Conservation (phyloP, 1,139 yeast genomes). For the Hyphopichia burtonii region DNA sequence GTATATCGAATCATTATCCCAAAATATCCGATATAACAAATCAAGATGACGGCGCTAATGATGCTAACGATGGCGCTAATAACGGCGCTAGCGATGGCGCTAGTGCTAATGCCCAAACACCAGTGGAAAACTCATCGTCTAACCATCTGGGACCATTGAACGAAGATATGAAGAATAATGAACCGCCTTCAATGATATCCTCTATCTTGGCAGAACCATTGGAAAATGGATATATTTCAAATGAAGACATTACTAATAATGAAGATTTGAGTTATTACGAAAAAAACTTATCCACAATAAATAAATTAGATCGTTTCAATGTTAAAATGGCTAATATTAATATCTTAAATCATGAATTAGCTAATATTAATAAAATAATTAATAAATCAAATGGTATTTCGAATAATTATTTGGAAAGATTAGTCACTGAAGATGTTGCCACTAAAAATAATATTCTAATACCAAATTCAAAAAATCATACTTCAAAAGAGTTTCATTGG, state of each 20-base stretch:
- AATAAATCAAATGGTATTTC: constrained; percentile 26
- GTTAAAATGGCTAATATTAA: constrained; percentile 25
- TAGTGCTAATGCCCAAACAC: too few species aligned
- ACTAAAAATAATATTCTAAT: constrained; percentile 12
- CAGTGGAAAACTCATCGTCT: too few species aligned
- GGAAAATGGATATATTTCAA: constrained; percentile 1
- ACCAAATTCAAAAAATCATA: constrained; percentile 7
- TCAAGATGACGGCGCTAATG: not conserved
- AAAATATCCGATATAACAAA: not conserved
- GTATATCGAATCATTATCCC: not conserved
- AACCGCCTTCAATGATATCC: not conserved
- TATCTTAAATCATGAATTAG: constrained; percentile 28
- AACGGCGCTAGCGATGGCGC: too few species aligned
- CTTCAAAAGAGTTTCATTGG: constrained; percentile 25
- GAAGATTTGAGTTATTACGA: constrained; percentile 12
- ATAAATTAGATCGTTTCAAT: constrained; percentile 28
- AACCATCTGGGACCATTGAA: not conserved
- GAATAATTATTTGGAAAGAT: constrained; percentile 34
- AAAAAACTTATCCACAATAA: constrained; percentile 22
- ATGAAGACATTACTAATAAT: constrained; percentile 5
- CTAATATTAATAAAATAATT: constrained; percentile 23
- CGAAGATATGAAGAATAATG: not conserved
- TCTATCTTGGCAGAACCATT: not conserved
- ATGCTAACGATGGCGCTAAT: too few species aligned
- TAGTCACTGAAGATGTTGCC: constrained; percentile 35